A percentile compares a stretch with the other conserved stretches of the same genome.
These are phyloP conservation scores for Saxophila tyrrhenica DNA, from an alignment of 495 filamentous ascomycete species.

Conservation along the genomic window DNA sequence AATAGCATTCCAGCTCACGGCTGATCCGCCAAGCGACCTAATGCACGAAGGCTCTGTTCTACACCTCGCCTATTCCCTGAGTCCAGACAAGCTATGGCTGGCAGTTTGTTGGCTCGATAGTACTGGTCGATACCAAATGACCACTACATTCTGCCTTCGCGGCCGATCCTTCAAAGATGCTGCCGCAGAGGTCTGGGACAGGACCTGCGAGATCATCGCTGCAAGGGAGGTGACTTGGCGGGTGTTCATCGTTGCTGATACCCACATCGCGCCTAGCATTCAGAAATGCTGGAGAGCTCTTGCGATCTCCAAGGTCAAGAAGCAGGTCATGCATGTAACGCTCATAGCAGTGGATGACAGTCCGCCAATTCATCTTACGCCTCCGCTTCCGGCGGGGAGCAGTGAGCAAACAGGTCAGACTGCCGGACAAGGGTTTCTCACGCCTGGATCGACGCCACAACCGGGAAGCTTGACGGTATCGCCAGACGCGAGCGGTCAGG, in stretches of 20 bases:
- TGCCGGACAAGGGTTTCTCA: conserved; percentile 1
- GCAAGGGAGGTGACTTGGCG: conserved; percentile 65
- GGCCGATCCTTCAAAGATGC: conserved; percentile 45
- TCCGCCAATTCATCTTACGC: conserved; percentile 5
- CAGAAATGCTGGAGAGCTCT: conserved; percentile 11
- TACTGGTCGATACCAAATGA: conserved; percentile 62
- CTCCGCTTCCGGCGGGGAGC: neutral
- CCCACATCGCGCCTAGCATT: neutral
- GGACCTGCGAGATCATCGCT: conserved; percentile 66
- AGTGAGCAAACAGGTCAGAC: neutral
- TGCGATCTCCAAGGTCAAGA: neutral
- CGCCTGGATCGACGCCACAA: conserved; percentile 13
- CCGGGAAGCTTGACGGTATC: conserved; percentile 23
- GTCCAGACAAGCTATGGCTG: conserved; percentile 75
- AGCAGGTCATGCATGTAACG: conserved; percentile 10
- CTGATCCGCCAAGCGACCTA: conserved; percentile 56
- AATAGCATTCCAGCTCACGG: conserved; percentile 68
- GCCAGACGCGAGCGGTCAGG: conserved; percentile 34
- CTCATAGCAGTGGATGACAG: conserved; percentile 6
- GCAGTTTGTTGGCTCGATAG: conserved; percentile 89
- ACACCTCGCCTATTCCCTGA: conserved; percentile 77
- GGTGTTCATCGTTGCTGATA: conserved; percentile 48
- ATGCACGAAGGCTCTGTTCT: conserved; percentile 75
- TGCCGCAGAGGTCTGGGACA: conserved; percentile 72
- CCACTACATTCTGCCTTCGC: conserved; percentile 61